A percentile compares a stretch with the other conserved stretches of the same genome.
These are phyloP conservation scores for Digitaria exilis DNA, from an alignment of 202 grass and related monocot genomes.

Conservation along the genomic window DNA sequence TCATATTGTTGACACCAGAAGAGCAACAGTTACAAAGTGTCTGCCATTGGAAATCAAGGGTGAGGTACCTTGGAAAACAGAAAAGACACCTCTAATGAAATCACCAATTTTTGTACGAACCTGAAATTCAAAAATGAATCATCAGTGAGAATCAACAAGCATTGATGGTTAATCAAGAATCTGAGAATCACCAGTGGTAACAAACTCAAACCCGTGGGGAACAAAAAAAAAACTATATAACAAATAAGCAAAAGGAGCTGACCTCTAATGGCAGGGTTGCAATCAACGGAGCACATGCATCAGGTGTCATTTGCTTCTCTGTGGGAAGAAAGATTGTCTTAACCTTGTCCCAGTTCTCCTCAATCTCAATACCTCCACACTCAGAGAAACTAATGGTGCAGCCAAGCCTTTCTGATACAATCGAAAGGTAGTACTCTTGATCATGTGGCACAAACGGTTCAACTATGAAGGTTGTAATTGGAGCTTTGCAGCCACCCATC, in stretches of 20 bases:
- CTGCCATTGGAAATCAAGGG: slow-evolving; percentile 18
- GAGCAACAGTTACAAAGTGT: not conserved
- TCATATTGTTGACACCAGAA: not conserved
- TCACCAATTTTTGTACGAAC: slow-evolving; percentile 78
- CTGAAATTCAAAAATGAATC: slow-evolving; percentile 51
- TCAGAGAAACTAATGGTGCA: slow-evolving; percentile 89
- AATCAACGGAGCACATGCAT: slow-evolving; percentile 79
- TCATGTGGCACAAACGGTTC: slow-evolving; percentile 91
- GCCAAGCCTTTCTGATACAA: slow-evolving; percentile 84
- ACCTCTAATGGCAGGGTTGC: slow-evolving; percentile 90
- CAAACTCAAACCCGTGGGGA: not conserved
- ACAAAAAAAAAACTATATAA: not conserved
- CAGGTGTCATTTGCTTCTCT: slow-evolving; percentile 78
- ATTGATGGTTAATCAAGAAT: slow-evolving; percentile 21
- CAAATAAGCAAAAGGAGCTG: slow-evolving; percentile 13
- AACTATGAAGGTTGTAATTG: slow-evolving; percentile 91
- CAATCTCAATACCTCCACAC: slow-evolving; percentile 90
- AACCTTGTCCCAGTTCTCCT: slow-evolving; percentile 97
- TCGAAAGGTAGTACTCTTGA: slow-evolving; percentile 84
- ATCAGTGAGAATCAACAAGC: slow-evolving; percentile 26
- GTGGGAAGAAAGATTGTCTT: slow-evolving; percentile 81
- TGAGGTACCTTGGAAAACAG: slow-evolving; percentile 86
- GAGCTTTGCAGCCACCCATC: slow-evolving; percentile 95
- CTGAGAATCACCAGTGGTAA: not conserved
- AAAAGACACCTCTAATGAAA: slow-evolving; percentile 85